Evolutionary conservation across 345 rosid genomes (phyloP).

Genomic region (Aegle marmelos): DNA sequence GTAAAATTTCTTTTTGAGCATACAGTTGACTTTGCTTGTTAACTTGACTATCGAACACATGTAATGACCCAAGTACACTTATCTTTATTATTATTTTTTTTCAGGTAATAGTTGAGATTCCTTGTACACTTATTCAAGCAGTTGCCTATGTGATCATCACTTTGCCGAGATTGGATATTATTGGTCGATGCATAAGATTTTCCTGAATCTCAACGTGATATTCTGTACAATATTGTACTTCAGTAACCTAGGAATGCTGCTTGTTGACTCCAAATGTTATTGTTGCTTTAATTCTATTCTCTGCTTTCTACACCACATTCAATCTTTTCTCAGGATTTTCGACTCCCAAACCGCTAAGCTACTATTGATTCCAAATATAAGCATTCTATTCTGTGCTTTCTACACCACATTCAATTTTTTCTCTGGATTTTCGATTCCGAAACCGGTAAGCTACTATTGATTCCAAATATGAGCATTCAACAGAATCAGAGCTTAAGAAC

Average conservation of each 20-base stretch:
- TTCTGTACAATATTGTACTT: background rate
- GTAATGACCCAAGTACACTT: too few relatives aligned
- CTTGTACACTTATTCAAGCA: constrained; percentile 11
- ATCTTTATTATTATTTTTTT: background rate
- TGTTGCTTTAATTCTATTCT: constrained; percentile 16
- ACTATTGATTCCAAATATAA: background rate
- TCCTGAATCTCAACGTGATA: constrained; percentile 15
- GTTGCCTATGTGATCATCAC: background rate
- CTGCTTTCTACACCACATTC: constrained; percentile 17
- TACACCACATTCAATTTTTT: too few relatives aligned
- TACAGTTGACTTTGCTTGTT: too few relatives aligned
- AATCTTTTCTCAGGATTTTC: constrained; percentile 27
- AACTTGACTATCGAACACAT: too few relatives aligned
- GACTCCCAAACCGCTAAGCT: constrained; percentile 20
- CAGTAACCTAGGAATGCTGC: constrained; percentile 24
- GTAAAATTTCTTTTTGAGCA: background rate
- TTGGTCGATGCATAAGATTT: constrained; percentile 16
- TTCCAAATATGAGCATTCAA: too few relatives aligned
- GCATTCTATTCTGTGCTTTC: too few relatives aligned
- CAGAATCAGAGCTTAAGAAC: too few relatives aligned
- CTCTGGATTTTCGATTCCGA: too few relatives aligned
- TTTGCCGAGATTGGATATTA: background rate
- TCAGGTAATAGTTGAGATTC: constrained; percentile 14
- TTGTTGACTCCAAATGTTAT: constrained; percentile 11
- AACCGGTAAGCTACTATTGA: too few relatives aligned